A percentile compares a stretch with the other conserved stretches of the same genome.
phyloP scores from a whole-genome alignment of 169 alveolate genomes.

The Eimeria acervulina region DNA sequence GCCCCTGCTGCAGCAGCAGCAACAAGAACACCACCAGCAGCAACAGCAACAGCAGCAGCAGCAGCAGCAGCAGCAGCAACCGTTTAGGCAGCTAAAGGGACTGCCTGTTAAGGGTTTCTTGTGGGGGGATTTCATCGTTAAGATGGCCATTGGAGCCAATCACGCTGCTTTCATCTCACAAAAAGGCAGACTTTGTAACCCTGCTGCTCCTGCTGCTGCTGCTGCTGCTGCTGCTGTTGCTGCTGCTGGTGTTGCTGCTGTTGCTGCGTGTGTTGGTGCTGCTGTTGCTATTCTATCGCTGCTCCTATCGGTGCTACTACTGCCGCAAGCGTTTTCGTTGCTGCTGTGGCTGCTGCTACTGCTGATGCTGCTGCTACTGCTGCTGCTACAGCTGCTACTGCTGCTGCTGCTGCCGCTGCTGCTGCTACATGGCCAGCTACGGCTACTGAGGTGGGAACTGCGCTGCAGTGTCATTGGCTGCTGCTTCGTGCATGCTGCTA shows the following conservation, averaged over 20 bases:
- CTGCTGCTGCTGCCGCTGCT: background rate
- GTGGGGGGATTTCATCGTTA: conserved; percentile 14
- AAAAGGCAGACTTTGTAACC: conserved; percentile 51
- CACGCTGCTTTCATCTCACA: conserved; percentile 75
- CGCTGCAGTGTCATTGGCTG: background rate
- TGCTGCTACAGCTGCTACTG: background rate
- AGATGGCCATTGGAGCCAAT: conserved; percentile 36
- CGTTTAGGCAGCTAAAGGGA: background rate
- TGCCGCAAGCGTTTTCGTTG: background rate
- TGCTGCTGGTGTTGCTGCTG: background rate
- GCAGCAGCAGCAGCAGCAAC: background rate
- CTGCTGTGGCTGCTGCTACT: background rate
- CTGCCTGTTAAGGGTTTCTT: conserved; percentile 7
- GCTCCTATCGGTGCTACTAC: background rate
- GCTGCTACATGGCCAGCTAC: background rate
- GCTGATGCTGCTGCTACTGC: background rate
- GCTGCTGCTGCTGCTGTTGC: conserved; percentile 10
- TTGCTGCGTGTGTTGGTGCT: background rate
- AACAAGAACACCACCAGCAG: background rate
- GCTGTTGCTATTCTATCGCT: background rate
- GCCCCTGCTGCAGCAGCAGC: conserved; percentile 40
- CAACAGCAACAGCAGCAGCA: conserved; percentile 28
- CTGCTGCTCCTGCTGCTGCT: background rate
- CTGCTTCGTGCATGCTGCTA: conserved; percentile 10
- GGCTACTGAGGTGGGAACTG: background rate